Conservation (phyloP, 192 early-diverging fungal genomes). For the Spinellus fusiger region DNA sequence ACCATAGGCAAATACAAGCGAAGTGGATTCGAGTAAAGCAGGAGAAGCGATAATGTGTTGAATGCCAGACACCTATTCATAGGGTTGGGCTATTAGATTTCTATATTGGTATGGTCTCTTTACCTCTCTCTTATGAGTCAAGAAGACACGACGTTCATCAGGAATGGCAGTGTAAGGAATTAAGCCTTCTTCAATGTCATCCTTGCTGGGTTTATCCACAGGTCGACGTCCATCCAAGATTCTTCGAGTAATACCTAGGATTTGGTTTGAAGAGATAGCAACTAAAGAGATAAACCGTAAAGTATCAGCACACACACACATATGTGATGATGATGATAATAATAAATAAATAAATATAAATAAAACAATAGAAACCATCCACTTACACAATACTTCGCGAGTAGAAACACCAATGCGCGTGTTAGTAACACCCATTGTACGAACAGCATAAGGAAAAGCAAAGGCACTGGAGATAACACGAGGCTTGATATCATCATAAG, state of each 20-base stretch:
- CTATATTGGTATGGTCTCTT: background rate
- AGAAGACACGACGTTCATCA: slow-evolving; percentile 70
- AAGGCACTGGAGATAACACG: slow-evolving; percentile 72
- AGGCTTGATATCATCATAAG: slow-evolving; percentile 62
- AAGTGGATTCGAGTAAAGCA: slow-evolving; percentile 88
- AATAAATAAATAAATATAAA: background rate
- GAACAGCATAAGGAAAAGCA: slow-evolving; percentile 66
- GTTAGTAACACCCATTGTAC: slow-evolving; percentile 75
- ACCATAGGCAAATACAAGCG: slow-evolving; percentile 83
- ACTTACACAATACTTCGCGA: slow-evolving; percentile 70
- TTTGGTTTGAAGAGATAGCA: slow-evolving; percentile 46
- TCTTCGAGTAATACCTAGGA: slow-evolving; percentile 64
- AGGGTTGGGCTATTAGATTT: background rate
- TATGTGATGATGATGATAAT: background rate
- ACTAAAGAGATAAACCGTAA: slow-evolving; percentile 31
- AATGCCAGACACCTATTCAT: slow-evolving; percentile 54
- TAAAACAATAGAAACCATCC: background rate
- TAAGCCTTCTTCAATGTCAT: slow-evolving; percentile 87
- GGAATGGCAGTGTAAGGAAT: slow-evolving; percentile 67
- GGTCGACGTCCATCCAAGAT: slow-evolving; percentile 86
- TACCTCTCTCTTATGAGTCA: slow-evolving; percentile 66
- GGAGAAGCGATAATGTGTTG: slow-evolving; percentile 64
- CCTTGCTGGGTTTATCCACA: slow-evolving; percentile 48
- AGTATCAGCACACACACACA: background rate
- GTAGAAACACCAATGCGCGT: slow-evolving; percentile 85